These are phyloP conservation scores for Colletotrichum destructivum DNA, from an alignment of 2,329 filamentous ascomycete species.

Conservation along the genomic window DNA sequence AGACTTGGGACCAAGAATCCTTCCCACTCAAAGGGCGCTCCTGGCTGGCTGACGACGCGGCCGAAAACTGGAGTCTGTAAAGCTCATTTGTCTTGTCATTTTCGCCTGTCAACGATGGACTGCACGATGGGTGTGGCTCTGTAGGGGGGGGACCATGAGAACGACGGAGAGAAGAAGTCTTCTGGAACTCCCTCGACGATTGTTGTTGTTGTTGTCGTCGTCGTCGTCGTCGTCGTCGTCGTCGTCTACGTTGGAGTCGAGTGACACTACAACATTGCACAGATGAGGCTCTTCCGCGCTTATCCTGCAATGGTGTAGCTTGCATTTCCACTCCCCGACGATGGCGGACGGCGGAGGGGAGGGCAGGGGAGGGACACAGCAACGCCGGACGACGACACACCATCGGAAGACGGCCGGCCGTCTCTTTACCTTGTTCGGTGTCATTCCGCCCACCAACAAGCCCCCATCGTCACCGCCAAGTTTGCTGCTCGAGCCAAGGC, in stretches of 20 bases:
- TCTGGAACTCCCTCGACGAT: not conserved
- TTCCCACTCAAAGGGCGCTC: conserved; percentile 2
- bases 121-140: not conserved
- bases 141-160: not conserved
- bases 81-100: conserved; percentile 5
- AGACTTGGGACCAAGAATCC: conserved; percentile 33
- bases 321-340: not conserved
- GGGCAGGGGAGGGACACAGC: no score
- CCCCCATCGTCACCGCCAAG: conserved; percentile 37
- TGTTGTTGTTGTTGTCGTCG: not conserved
- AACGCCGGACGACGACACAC: not conserved
- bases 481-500: conserved; percentile 29
- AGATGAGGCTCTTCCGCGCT: conserved; percentile 30
- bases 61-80: not conserved
- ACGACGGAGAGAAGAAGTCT: conserved; percentile 8
- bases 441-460: not conserved
- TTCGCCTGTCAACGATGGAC: conserved; percentile 24
- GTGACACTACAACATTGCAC: conserved; percentile 13
- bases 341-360: no score
- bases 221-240: not conserved
- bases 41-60: conserved; percentile 6
- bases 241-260: not conserved
- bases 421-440: not conserved
- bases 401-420: not conserved
- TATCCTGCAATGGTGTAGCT: not conserved